phyloP scores from a whole-genome alignment of 2,329 filamentous ascomycete genomes.

The Aspergillus floridensis region DNA sequence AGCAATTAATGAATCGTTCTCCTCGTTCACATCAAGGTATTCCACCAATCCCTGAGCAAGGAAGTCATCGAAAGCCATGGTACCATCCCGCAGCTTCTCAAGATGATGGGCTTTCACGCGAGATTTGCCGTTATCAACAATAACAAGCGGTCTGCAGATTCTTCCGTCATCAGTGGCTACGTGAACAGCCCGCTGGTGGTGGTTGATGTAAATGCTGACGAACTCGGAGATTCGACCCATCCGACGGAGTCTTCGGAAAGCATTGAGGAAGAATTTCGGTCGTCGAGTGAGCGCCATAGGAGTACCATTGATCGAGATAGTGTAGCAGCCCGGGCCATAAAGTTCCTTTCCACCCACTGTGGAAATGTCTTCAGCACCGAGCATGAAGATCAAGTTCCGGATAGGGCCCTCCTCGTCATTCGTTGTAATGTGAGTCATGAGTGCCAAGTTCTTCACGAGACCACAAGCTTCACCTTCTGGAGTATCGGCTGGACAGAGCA shows the following conservation, averaged over 20 bases:
- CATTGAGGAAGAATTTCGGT: constrained; percentile 80
- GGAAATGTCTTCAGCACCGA: constrained; percentile 80
- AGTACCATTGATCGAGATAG: constrained; percentile 94
- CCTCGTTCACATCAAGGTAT: constrained; percentile 96
- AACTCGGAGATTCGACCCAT: constrained; percentile 93
- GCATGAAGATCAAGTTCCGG: constrained; percentile 76
- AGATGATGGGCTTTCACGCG: constrained; percentile 78
- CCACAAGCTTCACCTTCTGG: constrained; percentile 98
- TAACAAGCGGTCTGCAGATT: constrained; percentile 92
- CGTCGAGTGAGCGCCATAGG: constrained; percentile 82
- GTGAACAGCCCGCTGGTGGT: constrained; percentile 85
- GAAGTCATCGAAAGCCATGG: constrained; percentile 90
- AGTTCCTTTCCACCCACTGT: constrained; percentile 81
- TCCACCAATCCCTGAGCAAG: constrained; percentile 86
- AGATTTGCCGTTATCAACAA: constrained; percentile 83
- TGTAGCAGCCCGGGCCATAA: constrained; percentile 77
- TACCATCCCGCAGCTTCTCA: constrained; percentile 75
- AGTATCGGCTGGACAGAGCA: constrained; percentile 95
- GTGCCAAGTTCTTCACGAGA: constrained; percentile 92
- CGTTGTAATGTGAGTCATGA: constrained; percentile 99
- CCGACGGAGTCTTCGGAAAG: constrained; percentile 81
- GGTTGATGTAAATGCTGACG: constrained; percentile 93
- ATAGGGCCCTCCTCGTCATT: constrained; percentile 92
- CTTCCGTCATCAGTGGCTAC: constrained; percentile 96
- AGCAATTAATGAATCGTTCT: constrained; percentile 92